These are phyloP conservation scores for Wickerhamiella brachini DNA, from an alignment of 805 yeast genomes.

Conservation along the genomic window DNA sequence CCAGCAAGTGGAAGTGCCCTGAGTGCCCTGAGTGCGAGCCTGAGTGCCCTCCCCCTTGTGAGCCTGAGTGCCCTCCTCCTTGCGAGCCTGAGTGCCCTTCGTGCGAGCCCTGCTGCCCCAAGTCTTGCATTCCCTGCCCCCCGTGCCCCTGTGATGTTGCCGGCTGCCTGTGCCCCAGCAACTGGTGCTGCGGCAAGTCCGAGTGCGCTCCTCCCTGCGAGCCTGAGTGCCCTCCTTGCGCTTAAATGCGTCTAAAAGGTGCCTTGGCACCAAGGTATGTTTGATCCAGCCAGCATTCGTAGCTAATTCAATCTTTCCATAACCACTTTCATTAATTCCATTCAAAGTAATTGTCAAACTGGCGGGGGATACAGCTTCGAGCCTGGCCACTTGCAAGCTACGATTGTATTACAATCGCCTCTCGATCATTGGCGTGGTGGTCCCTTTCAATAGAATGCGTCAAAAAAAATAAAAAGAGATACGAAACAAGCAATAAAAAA, in stretches of 20 bases:
- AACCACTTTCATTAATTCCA: neutral
- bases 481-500: too few relatives aligned
- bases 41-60: slow-evolving; percentile 1
- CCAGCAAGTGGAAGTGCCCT: neutral
- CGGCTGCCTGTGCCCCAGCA: neutral
- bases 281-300: neutral
- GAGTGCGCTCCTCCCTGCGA: slow-evolving; percentile 1
- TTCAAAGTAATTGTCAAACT: too few relatives aligned
- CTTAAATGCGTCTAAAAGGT: neutral
- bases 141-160: neutral
- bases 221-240: neutral
- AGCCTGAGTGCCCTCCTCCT: neutral
- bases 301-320: neutral
- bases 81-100: neutral
- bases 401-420: too few relatives aligned
- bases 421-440: too few relatives aligned
- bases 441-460: too few relatives aligned
- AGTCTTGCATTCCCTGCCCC: neutral
- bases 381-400: too few relatives aligned
- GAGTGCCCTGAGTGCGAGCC: neutral
- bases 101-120: neutral
- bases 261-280: neutral
- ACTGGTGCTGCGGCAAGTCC: neutral
- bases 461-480: too few relatives aligned
- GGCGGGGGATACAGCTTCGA: too few relatives aligned